Evolutionary conservation across 139 green algal genomes (phyloP), one percentile per base, ranked within the genome.

Genomic region (Trebouxia sp.): DNA sequence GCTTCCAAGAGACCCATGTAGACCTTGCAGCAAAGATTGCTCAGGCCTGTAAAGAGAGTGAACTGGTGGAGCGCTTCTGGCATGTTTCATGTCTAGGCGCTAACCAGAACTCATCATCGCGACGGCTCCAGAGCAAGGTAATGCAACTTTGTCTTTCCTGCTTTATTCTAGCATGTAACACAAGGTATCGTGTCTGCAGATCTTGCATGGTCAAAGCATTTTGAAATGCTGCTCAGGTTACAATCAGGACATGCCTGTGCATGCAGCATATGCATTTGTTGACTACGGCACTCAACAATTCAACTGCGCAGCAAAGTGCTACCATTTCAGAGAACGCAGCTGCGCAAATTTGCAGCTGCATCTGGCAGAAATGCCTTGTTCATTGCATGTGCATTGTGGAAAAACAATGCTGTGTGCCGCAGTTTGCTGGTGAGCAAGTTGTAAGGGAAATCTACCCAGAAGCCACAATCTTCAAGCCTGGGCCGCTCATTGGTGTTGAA

Each of bases 401-500:
- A n/a, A n/a, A n/a, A n/a, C n/a, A n/a, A n/a, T n/a, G n/a, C n/a
- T n/a, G n/a, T n/a, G n/a, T 75, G 66, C 37, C 70, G n/a, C 69
- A 86, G 83, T 78, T 76, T 53, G 83, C 80, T n/a, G 93, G 93
- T 0, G 93, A 96, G 75, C 79, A 76, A 20, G 88, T 83, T 24
- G 83, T 97, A 15, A 66, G 82, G 5, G 83, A 84, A n/a, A 70
- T 85, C 42, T 89, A 91, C 28, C 88, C 88, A 3, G 35, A 84
- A 6, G 86, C 93, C 28, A 97, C 93, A 37, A 91, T 96, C 77
- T 85, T 92, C 86, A 94, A 91, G 76, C 89, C 90, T 1, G 92
- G 80, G 0, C 89, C 89, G n/a, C 80, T 99, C 53, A 85, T 95
- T 0, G 96, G 96, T 69, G 90, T 91, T 11, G 96, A 99, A 89